Evolutionary conservation across 2,329 filamentous ascomycete species (phyloP).

Genomic region (Neofusicoccum parvum): DNA sequence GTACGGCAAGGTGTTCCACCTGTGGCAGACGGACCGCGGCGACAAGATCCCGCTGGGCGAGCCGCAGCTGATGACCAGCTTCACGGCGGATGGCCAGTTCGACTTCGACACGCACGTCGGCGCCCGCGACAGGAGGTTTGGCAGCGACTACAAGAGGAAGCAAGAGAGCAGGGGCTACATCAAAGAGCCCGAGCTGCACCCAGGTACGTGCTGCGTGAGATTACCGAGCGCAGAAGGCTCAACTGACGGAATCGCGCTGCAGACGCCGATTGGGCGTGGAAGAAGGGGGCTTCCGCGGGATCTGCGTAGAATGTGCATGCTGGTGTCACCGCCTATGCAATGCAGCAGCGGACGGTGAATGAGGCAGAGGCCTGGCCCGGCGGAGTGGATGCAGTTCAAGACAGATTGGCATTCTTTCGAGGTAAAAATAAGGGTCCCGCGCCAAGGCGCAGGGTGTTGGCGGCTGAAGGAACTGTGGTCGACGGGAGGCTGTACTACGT

Average conservation of each 20-base stretch:
- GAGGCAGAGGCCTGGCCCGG: neutral
- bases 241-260: neutral
- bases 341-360: neutral
- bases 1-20: constrained; percentile 83
- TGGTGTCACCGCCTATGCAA: neutral
- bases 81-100: constrained; percentile 54
- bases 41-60: constrained; percentile 63
- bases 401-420: neutral
- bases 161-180: constrained; percentile 57
- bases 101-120: constrained; percentile 49
- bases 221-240: neutral
- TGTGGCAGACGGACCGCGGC: constrained; percentile 82
- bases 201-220: constrained; percentile 9
- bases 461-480: neutral
- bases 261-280: constrained; percentile 21
- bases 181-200: constrained; percentile 49
- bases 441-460: no score
- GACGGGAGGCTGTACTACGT: neutral
- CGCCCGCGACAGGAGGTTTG: constrained; percentile 58
- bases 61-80: constrained; percentile 68
- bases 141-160: constrained; percentile 55
- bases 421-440: neutral
- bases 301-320: neutral
- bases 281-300: constrained; percentile 5
- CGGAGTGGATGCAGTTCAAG: neutral